Evolutionary conservation across 2,329 filamentous ascomycete genomes (phyloP), one percentile per base, ranked within the genome.

Genomic region (Bipolaris victoriae): DNA sequence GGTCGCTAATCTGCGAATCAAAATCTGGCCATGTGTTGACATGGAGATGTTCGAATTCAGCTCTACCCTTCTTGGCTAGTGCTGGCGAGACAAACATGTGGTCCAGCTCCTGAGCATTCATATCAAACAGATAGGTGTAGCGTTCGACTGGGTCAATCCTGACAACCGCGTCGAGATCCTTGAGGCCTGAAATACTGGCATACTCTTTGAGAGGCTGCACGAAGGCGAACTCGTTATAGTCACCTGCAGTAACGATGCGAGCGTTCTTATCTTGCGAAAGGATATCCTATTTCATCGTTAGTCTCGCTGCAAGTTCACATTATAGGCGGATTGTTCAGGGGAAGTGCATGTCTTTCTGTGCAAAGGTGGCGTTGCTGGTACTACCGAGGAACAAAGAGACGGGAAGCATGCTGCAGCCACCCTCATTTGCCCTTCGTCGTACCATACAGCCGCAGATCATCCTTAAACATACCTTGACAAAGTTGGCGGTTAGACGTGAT

Each of bases 181-280:
- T 63, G 44, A 91, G 77, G 2, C 83, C 82, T 0, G 85, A 88
- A 18, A 81, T 77, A 3, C 73, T 60, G 1, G 78, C 68, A 61
- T 90, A 89, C 1, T 76, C 77, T 58, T 80, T 71, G 47, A 90
- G 73, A 1, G 88, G 88, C 70, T 81, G 67, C 9, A 86, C 87
- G 60, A 87, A 87, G 5, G 82, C 71, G 70, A 89, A 91, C 72
- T 91, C 89, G 79, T 91, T 91, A 71, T 88, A 91, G 76, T 91
- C 89, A 24, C 89, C 89, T 0, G 85, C 83, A 2, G 81, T 77
- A 57, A 91, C 81, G 62, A 91, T 72, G 22, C 78, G 79, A 0
- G 88, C 88, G 15, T 81, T 75, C 10, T 78, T 70, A 73, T 90
- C 84, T 39, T 81, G 67, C 7, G 77, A 71, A 18, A 90, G 81